phyloP scores from a whole-genome alignment of 208 protist species.

The Wallacemonas sp. region DNA sequence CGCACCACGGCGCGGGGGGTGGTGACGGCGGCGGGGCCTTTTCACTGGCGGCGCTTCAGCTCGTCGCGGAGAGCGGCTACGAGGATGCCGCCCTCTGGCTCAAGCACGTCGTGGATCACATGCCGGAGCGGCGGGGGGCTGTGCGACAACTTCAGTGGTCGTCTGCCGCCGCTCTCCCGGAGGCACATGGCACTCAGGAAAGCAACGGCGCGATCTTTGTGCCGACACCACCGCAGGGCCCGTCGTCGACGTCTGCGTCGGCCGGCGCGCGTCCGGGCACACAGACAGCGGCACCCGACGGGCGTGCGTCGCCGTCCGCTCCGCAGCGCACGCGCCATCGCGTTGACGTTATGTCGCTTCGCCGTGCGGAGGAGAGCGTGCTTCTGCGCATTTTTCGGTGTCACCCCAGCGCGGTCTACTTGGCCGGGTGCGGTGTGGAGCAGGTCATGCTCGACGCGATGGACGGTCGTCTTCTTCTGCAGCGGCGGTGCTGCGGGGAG shows the following conservation, averaged over 20 bases:
- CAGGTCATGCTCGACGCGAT: constrained; percentile 33
- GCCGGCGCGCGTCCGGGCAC: too few relatives aligned
- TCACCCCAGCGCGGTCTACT: constrained; percentile 34
- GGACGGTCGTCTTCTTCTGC: constrained; percentile 33
- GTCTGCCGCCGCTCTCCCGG: too few relatives aligned
- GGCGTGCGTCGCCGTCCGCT: neutral
- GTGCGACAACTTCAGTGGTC: too few relatives aligned
- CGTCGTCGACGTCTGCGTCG: neutral
- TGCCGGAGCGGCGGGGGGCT: neutral
- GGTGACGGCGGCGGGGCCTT: neutral
- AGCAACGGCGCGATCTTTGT: neutral
- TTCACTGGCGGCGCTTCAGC: constrained; percentile 6
- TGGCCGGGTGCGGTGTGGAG: constrained; percentile 54
- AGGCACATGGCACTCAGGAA: too few relatives aligned
- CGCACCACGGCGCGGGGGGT: neutral
- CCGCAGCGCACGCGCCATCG: neutral
- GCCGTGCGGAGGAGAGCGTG: constrained; percentile 58
- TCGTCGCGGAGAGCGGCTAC: constrained; percentile 25
- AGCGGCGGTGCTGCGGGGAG: constrained; percentile 38
- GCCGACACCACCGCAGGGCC: constrained; percentile 4
- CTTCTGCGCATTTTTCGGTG: constrained; percentile 62
- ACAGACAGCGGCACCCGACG: neutral
- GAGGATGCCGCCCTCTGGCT: constrained; percentile 16
- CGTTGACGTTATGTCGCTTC: constrained; percentile 29
- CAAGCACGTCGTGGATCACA: neutral